Evolutionary conservation across 768 basidiomycete genomes (phyloP).

Genomic region (Serendipita sp.): DNA sequence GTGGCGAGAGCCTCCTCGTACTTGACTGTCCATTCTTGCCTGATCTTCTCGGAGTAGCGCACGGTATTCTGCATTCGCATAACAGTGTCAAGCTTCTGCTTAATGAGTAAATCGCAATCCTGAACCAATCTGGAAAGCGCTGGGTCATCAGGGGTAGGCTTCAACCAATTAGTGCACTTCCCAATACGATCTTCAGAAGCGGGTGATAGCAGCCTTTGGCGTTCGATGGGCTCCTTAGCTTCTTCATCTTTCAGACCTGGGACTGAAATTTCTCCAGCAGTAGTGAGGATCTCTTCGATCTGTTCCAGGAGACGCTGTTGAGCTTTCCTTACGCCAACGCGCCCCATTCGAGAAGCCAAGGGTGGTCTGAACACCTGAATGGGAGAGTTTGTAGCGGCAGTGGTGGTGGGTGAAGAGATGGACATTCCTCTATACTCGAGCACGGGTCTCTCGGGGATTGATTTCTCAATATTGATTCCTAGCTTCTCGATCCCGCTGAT

Average conservation of each 20-base stretch:
- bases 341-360: conserved; percentile 52
- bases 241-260: conserved; percentile 87
- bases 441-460: conserved; percentile 32
- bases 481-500: conserved; percentile 32
- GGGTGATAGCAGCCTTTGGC: conserved; percentile 79
- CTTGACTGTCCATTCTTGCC: conserved; percentile 91
- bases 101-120: conserved; percentile 77
- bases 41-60: conserved; percentile 88
- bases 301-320: conserved; percentile 69
- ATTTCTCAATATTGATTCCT: background rate
- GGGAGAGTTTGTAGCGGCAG: conserved; percentile 56
- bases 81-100: conserved; percentile 87
- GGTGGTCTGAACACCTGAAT: conserved; percentile 53
- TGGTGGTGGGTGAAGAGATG: conserved; percentile 57
- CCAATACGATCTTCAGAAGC: conserved; percentile 76
- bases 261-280: conserved; percentile 64
- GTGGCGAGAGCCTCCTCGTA: conserved; percentile 51
- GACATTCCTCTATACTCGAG: conserved; percentile 75
- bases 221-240: conserved; percentile 77
- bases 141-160: conserved; percentile 69
- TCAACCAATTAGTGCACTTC: conserved; percentile 70
- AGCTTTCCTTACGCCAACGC: conserved; percentile 63
- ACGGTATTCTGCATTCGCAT: conserved; percentile 95
- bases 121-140: conserved; percentile 69
- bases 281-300: conserved; percentile 68